Conservation (phyloP, 2,329 filamentous ascomycete genomes). For the Exophiala xenobiotica region DNA sequence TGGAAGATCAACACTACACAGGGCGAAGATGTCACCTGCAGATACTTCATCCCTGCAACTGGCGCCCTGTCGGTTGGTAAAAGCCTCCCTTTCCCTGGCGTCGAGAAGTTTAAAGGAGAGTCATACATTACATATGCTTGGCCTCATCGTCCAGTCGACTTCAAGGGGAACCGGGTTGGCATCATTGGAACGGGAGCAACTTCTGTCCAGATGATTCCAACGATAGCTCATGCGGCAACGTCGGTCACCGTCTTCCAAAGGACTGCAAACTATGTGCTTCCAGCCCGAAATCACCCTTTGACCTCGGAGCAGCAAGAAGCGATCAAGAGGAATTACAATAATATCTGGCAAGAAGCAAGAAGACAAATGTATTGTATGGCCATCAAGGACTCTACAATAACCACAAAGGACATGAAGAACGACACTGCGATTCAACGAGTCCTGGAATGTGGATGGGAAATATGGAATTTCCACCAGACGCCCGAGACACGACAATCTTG, state of each 20-base stretch:
- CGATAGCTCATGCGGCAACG: constrained; percentile 21
- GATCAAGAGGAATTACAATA: too few species aligned
- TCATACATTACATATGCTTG: constrained; percentile 61
- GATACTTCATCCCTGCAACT: constrained; percentile 47
- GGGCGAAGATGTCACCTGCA: constrained; percentile 39
- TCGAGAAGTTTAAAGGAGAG: constrained; percentile 58
- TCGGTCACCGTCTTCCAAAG: constrained; percentile 53
- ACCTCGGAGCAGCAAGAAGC: too few species aligned
- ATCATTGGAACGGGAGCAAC: constrained; percentile 61
- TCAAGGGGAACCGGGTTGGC: constrained; percentile 55
- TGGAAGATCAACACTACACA: constrained; percentile 48
- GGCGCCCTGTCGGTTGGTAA: constrained; percentile 48
- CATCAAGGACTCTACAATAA: too few species aligned
- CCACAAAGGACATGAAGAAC: too few species aligned
- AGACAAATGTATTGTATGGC: too few species aligned
- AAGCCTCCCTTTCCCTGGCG: constrained; percentile 59
- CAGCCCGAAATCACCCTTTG: background rate
- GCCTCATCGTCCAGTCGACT: constrained; percentile 50
- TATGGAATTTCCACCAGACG: too few species aligned
- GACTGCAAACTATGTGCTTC: constrained; percentile 54
- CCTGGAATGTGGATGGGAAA: too few species aligned
- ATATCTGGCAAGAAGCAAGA: too few species aligned
- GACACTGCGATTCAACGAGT: too few species aligned
- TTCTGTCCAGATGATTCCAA: constrained; percentile 17
- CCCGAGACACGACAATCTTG: too few species aligned